A percentile compares a stretch with the other conserved stretches of the same genome.
Evolutionary conservation across 768 basidiomycete species (phyloP).

Genomic region (Sporobolomyces roseus): DNA sequence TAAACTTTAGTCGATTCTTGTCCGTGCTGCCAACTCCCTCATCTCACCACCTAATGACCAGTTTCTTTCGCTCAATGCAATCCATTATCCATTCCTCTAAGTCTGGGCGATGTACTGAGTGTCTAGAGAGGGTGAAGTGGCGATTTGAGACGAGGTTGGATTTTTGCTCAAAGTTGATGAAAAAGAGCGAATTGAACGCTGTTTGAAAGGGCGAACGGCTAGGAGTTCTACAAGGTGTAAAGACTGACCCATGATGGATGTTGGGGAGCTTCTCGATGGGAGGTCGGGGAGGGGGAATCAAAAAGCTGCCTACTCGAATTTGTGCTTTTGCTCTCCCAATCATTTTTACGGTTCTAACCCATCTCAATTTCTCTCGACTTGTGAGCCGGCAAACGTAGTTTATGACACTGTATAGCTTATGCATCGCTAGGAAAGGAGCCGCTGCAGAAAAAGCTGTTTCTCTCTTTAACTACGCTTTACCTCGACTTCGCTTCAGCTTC

Average conservation of each 20-base stretch:
- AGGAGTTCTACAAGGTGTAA: not conserved
- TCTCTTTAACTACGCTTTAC: too few relatives aligned
- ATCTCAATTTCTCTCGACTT: too few relatives aligned
- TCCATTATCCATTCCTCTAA: not conserved
- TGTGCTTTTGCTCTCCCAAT: too few relatives aligned
- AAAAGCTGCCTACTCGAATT: not conserved
- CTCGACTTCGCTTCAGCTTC: too few relatives aligned
- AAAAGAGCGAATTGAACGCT: not conserved
- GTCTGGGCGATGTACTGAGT: not conserved
- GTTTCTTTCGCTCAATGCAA: not conserved
- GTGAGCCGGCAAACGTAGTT: too few relatives aligned
- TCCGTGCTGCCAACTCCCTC: not conserved
- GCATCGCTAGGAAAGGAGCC: too few relatives aligned
- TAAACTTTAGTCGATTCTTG: not conserved
- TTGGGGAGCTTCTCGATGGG: constrained; percentile 13
- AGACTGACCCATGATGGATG: constrained; percentile 22
- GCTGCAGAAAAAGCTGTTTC: too few relatives aligned
- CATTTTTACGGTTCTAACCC: too few relatives aligned
- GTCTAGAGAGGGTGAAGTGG: constrained; percentile 3
- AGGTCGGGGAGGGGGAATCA: too few relatives aligned
- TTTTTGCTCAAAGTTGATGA: constrained; percentile 4
- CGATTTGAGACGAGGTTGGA: not conserved
- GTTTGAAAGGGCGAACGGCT: not conserved
- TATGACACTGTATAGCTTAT: too few relatives aligned
- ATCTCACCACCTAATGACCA: not conserved